Evolutionary conservation across 2,329 filamentous ascomycete species (phyloP).

Genomic region (Purpureocillium lavendulum): DNA sequence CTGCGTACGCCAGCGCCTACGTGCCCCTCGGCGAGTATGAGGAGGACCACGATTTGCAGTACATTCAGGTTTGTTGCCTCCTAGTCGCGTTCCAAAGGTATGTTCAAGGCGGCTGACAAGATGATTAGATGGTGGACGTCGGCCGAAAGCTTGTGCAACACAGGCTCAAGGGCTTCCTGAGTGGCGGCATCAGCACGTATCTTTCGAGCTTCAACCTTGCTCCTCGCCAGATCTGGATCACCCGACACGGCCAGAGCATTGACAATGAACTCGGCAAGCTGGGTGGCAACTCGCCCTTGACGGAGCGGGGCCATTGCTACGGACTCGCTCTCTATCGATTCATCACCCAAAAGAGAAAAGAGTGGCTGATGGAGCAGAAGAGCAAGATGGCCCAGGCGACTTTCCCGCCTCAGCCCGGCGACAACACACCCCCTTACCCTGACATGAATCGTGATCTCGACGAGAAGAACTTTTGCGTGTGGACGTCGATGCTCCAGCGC

Average conservation of each 20-base stretch:
- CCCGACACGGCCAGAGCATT: conserved; percentile 80
- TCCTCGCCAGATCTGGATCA: conserved; percentile 96
- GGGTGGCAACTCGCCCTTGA: conserved; percentile 81
- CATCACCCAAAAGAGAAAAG: conserved; percentile 68
- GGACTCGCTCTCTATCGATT: conserved; percentile 74
- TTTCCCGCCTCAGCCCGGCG: conserved; percentile 85
- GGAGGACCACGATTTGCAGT: conserved; percentile 83
- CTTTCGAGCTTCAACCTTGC: conserved; percentile 95
- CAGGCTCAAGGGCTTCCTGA: conserved; percentile 84
- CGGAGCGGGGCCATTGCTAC: conserved; percentile 71
- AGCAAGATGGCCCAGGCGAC: conserved; percentile 67
- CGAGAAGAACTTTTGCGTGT: conserved; percentile 91
- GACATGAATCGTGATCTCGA: conserved; percentile 63
- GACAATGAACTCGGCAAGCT: conserved; percentile 87
- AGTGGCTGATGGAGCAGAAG: conserved; percentile 78
- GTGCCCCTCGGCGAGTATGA: conserved; percentile 85
- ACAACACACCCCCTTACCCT: conserved; percentile 91
- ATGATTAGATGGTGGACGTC: conserved; percentile 81
- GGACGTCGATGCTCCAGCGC: conserved; percentile 94
- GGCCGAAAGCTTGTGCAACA: conserved; percentile 89
- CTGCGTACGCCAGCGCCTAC: conserved; percentile 90
- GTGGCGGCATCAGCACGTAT: conserved; percentile 87
- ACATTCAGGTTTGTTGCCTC: conserved; percentile 57
- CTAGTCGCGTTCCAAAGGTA: background rate
- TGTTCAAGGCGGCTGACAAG: conserved; percentile 7